Evolutionary conservation across 1,284 basidiomycete genomes (phyloP), one percentile per base, ranked within the genome.

Genomic region (Ganoderma lucidum): DNA sequence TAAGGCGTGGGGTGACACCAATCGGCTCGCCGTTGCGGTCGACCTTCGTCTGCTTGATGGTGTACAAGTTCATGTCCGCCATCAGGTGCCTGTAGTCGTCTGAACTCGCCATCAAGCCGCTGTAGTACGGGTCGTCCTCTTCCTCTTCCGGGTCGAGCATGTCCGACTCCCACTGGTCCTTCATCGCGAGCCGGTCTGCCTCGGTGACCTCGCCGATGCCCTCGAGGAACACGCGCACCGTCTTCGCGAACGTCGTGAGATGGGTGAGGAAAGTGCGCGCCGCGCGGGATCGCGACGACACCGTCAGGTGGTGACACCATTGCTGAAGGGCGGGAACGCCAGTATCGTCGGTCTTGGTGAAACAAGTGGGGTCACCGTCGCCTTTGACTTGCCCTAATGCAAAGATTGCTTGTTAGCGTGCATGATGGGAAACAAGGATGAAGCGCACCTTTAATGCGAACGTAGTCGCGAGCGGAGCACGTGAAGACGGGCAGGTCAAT

Each of bases 401-500:
- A 32, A 35, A 6, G 53, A 59, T 28, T 2, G 30, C 60, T 51
- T 17, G 58, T 28, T 2, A 28, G 14, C 6, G 15, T 10, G 9
- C 19, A 30, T 14, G 4, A 2, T 15, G 5, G 44, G 2, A 2
- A 12, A 15, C 8, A 3, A 28, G 9, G 35, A 17, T 28, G 19
- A 39, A 19, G 41, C 72, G 15, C 62, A 73, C 70, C 66, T 71
- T 66, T 70, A 39, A 67, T 58, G 17, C 58, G 69, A 37, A 89
- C 83, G 72, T 90, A 90, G 75, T 91, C 88, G 17, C 88, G 83
- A 37, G 87, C 85, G 0, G 88, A 90, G 68, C 83, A 85, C 8
- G 88, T 88, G 78, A 90, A 90, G 14, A 89, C 88, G 3, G 89
- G 89, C 4, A 90, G 82, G 69, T 90, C 81, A 65, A 90, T 88